These are phyloP conservation scores for Zoysia japonica DNA, from an alignment of 176 grass and related monocot genomes.

Conservation along the genomic window DNA sequence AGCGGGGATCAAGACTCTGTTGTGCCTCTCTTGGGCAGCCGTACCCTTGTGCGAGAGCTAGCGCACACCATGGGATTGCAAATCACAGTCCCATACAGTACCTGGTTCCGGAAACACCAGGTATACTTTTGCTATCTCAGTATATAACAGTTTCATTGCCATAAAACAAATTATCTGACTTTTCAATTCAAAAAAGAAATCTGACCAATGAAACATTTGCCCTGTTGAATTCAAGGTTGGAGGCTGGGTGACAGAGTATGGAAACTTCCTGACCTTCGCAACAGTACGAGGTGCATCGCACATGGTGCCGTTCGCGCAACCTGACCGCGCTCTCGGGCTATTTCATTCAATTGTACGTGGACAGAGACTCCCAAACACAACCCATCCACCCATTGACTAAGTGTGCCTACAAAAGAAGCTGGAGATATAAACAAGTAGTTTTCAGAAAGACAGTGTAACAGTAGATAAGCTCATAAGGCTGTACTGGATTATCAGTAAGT, in stretches of 20 bases:
- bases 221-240: slow-evolving; percentile 61
- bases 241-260: slow-evolving; percentile 92
- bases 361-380: slow-evolving; percentile 80
- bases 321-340: slow-evolving; percentile 69
- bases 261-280: slow-evolving; percentile 76
- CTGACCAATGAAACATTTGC: not conserved
- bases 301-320: slow-evolving; percentile 92
- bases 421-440: slow-evolving; percentile 31
- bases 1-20: slow-evolving; percentile 99
- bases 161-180: not conserved
- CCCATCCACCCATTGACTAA: slow-evolving; percentile 57
- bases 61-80: slow-evolving; percentile 72
- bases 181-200: not conserved
- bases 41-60: slow-evolving; percentile 90
- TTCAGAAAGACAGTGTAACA: not conserved
- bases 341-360: slow-evolving; percentile 73
- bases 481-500: slow-evolving; percentile 36
- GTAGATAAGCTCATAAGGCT: not conserved
- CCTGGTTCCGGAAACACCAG: slow-evolving; percentile 86
- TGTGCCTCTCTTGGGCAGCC: slow-evolving; percentile 78
- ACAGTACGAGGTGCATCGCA: slow-evolving; percentile 91
- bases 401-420: slow-evolving; percentile 28
- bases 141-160: not conserved
- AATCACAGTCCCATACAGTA: slow-evolving; percentile 72
- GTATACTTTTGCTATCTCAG: slow-evolving; percentile 40